These are phyloP conservation scores for Gomphus sp. DNA, from an alignment of 1,284 basidiomycete species.

Conservation along the genomic window DNA sequence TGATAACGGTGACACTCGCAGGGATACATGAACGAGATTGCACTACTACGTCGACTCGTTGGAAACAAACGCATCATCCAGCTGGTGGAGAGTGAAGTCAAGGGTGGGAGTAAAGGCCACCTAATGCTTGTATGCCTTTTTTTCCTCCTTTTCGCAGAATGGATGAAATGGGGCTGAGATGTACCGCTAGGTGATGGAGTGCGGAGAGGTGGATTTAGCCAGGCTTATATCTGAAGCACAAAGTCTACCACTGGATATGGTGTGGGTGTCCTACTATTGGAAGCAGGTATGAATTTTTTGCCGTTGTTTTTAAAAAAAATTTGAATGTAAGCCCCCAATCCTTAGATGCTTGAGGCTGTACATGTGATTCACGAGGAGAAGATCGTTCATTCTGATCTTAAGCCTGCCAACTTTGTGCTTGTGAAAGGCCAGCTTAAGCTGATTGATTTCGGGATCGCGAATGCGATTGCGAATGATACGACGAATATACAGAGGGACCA, in stretches of 20 bases:
- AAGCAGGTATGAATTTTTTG: conserved; percentile 61
- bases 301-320: not conserved
- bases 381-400: conserved; percentile 93
- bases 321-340: not conserved
- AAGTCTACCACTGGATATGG: conserved; percentile 77
- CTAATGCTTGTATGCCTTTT: conserved; percentile 46
- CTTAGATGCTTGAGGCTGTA: conserved; percentile 90
- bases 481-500: conserved; percentile 94
- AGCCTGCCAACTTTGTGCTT: conserved; percentile 93
- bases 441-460: conserved; percentile 96
- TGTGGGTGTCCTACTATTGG: conserved; percentile 92
- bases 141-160: not conserved
- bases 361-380: conserved; percentile 94
- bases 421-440: conserved; percentile 89
- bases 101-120: conserved; percentile 56
- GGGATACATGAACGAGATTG: conserved; percentile 94
- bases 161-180: not conserved
- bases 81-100: conserved; percentile 79
- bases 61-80: conserved; percentile 88
- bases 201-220: conserved; percentile 85
- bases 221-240: conserved; percentile 74
- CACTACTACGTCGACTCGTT: conserved; percentile 74
- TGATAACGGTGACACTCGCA: not conserved
- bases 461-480: conserved; percentile 94
- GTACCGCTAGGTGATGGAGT: conserved; percentile 68